Percentiles rank a stretch among this genome's conserved stretches.
These are phyloP conservation scores for Cytospora paraplurivora DNA, from an alignment of 2,329 filamentous ascomycete species.

Conservation along the genomic window DNA sequence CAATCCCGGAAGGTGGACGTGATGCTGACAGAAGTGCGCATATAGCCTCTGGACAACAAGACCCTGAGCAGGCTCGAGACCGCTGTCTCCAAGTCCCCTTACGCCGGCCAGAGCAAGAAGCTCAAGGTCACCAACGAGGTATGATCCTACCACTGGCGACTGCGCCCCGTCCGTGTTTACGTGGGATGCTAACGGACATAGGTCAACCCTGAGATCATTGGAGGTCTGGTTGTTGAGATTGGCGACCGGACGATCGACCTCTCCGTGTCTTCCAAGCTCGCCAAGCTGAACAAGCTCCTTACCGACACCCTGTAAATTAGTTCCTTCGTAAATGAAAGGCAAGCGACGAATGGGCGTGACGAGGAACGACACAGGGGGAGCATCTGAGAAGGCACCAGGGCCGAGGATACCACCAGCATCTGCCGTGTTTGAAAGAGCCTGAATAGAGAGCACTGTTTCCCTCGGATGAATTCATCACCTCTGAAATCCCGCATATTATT, in stretches of 20 bases:
- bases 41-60: slow-evolving; percentile 81
- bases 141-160: slow-evolving; percentile 29
- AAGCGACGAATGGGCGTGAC: slow-evolving; percentile 5
- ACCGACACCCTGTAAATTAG: slow-evolving; percentile 87
- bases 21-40: slow-evolving; percentile 32
- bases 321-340: slow-evolving; percentile 23
- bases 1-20: not conserved
- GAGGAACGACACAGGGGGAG: slow-evolving; percentile 5
- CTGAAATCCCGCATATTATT: slow-evolving; percentile 2
- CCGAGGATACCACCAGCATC: slow-evolving; percentile 24
- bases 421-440: slow-evolving; percentile 13
- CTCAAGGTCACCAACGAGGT: slow-evolving; percentile 93
- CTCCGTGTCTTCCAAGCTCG: slow-evolving; percentile 89
- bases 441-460: slow-evolving; percentile 20
- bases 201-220: slow-evolving; percentile 94
- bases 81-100: slow-evolving; percentile 86
- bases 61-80: slow-evolving; percentile 83
- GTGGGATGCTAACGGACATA: slow-evolving; percentile 39
- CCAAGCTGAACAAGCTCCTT: slow-evolving; percentile 99
- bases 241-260: slow-evolving; percentile 98
- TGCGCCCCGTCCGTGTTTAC: not conserved
- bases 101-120: slow-evolving; percentile 91
- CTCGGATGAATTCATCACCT: not conserved
- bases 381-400: slow-evolving; percentile 7
- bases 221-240: slow-evolving; percentile 92